These are phyloP conservation scores for Trebouxia gelatinosa DNA, from an alignment of 163 green algal species.

Conservation along the genomic window DNA sequence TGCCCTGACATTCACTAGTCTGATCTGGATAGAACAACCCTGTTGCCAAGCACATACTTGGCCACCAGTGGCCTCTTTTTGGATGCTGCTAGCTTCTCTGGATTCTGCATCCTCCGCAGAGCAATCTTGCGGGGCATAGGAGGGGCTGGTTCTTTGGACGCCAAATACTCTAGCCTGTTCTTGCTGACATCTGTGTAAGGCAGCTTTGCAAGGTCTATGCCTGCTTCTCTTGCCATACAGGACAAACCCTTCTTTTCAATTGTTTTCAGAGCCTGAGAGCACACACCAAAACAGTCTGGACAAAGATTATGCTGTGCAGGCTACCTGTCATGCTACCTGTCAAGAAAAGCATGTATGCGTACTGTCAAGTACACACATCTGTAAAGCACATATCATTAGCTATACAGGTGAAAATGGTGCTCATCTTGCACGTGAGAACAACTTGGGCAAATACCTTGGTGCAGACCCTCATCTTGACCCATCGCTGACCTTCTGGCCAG, in stretches of 20 bases:
- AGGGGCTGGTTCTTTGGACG: constrained; percentile 59
- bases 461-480: constrained; percentile 60
- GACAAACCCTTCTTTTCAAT: constrained; percentile 89
- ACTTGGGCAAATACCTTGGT: no score
- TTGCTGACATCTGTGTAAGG: constrained; percentile 83
- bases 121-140: constrained; percentile 58
- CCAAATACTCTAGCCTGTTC: constrained; percentile 77
- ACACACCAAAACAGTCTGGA: no score
- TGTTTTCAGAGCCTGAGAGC: constrained; percentile 70
- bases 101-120: constrained; percentile 88
- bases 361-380: no score
- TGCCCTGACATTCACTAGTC: no score
- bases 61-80: constrained; percentile 77
- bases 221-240: constrained; percentile 86
- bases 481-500: constrained; percentile 82
- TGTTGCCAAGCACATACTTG: constrained; percentile 48
- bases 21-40: background rate
- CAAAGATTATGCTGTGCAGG: no score
- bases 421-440: no score
- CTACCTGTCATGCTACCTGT: no score
- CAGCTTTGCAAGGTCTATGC: constrained; percentile 93
- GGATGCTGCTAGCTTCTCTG: constrained; percentile 76
- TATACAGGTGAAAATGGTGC: no score
- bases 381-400: no score
- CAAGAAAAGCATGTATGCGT: no score